A percentile compares a stretch with the other conserved stretches of the same genome.
Conservation (phyloP, 2,329 filamentous ascomycete species). For the Juglanconis sp. region DNA sequence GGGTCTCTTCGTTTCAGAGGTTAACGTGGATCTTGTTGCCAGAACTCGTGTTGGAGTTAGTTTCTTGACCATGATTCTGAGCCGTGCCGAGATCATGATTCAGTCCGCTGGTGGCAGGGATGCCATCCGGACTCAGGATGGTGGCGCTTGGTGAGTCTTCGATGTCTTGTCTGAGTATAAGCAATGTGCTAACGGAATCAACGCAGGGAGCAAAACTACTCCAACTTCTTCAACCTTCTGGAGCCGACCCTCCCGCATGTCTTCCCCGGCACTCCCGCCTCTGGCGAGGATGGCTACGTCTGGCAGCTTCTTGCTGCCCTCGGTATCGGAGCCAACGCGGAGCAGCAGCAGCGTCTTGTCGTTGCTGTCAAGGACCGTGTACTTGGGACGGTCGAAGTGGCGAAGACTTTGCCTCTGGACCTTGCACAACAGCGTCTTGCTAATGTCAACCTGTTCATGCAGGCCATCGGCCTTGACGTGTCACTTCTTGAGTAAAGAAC, state of each 20-base stretch:
- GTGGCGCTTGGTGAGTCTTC: conserved; percentile 55
- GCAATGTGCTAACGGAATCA: conserved; percentile 29
- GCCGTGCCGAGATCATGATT: conserved; percentile 89
- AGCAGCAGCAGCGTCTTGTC: conserved; percentile 92
- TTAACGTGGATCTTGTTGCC: conserved; percentile 80
- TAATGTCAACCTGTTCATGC: conserved; percentile 98
- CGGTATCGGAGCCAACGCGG: conserved; percentile 86
- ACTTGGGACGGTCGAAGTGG: conserved; percentile 86
- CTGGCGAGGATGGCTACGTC: conserved; percentile 90
- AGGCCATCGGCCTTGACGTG: conserved; percentile 96
- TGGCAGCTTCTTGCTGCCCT: conserved; percentile 97
- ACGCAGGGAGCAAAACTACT: conserved; percentile 70
- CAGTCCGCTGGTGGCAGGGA: conserved; percentile 65
- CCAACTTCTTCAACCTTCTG: conserved; percentile 79
- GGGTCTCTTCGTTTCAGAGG: conserved; percentile 71
- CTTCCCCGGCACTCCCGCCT: conserved; percentile 88
- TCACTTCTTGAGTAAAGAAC: conserved; percentile 55
- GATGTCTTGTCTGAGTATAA: neutral
- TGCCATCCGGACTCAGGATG: conserved; percentile 13
- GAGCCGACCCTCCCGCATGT: conserved; percentile 81
- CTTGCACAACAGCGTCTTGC: conserved; percentile 80
- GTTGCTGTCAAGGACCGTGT: conserved; percentile 96
- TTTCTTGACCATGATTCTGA: conserved; percentile 90
- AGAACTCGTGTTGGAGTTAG: conserved; percentile 84
- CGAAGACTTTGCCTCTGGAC: conserved; percentile 83